Evolutionary conservation across 2,329 filamentous ascomycete genomes (phyloP).

Genomic region (Sclerotinia subarctica): DNA sequence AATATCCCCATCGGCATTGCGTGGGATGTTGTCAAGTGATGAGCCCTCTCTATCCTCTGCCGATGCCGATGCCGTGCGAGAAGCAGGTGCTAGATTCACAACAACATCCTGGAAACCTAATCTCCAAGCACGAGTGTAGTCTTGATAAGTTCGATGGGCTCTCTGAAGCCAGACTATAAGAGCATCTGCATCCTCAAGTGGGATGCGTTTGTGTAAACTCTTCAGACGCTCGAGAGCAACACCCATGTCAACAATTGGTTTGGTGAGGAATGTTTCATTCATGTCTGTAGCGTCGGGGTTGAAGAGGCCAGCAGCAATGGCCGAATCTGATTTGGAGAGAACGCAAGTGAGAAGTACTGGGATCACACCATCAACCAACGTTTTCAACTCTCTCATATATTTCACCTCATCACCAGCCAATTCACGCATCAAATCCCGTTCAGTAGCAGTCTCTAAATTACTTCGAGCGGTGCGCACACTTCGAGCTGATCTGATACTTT

Average conservation of each 20-base stretch:
- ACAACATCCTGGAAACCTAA: slow-evolving; percentile 93
- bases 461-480: slow-evolving; percentile 74
- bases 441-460: slow-evolving; percentile 62
- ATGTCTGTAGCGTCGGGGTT: slow-evolving; percentile 45
- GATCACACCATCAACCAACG: slow-evolving; percentile 90
- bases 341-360: slow-evolving; percentile 86
- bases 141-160: slow-evolving; percentile 73
- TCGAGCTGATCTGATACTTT: slow-evolving; percentile 70
- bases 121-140: slow-evolving; percentile 85
- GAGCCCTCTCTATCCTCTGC: slow-evolving; percentile 52
- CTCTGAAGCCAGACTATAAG: slow-evolving; percentile 79
- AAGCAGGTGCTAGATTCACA: slow-evolving; percentile 79
- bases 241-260: slow-evolving; percentile 92
- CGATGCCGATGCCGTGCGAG: slow-evolving; percentile 53
- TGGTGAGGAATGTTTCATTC: slow-evolving; percentile 62
- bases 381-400: slow-evolving; percentile 87
- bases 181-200: slow-evolving; percentile 65
- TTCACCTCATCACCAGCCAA: slow-evolving; percentile 80
- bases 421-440: slow-evolving; percentile 74
- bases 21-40: slow-evolving; percentile 56
- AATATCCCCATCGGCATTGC: slow-evolving; percentile 63
- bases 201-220: slow-evolving; percentile 75
- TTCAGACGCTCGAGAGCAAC: slow-evolving; percentile 82
- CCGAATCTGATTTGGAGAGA: slow-evolving; percentile 66
- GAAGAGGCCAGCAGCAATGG: slow-evolving; percentile 65